Base-by-base conservation (phyloP, 371 early-diverging fungal species). In the Haplosporangium sp. region DNA sequence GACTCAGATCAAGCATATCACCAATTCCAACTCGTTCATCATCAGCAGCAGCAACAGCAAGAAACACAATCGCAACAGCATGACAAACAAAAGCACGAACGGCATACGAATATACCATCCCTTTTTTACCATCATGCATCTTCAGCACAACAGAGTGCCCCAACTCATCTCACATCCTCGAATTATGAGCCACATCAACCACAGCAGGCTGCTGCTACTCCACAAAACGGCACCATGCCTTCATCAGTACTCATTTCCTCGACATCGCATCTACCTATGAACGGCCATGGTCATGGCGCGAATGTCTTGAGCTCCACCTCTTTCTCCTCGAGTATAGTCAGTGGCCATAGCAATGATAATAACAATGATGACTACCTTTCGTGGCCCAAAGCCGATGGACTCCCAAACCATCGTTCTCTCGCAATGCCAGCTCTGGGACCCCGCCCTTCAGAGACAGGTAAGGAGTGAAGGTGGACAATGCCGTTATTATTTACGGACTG, bases 311-410 rank as follows among this genome's bases (percentile, higher is more conserved):
- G 29, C 29, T 29, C 29, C 29, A 29, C 29, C 29, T 29, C 29
- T 29, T 4, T 29, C 16, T 46, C 46, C 47, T 48, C 14, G 1
- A 13, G 7, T 4, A 29, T 55, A 7, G 55, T 38, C 60, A 60
- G 50, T 16, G 46, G 13, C 50, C 8, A 11, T 29, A 23, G 36
- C 29, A 55, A 36, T 50, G 21, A n/a, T 48, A 64, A 23, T 21
- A 56, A 23, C 57, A 41, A 16, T 23, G n/a, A 12, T 5, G 38
- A 5, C 50, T 38, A 43, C 21, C 8, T 21, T 7, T 12, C 20
- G 1, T 58, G 62, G 66, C 9, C 20, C 40, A 73, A 64, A 43
- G 45, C 68, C 3, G 61, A 71, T 18, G 46, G 52, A 0, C 29
- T 38, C 6, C 55, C 51, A 23, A 57, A 43, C 23, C 57, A 56